Evolutionary conservation across 768 basidiomycete species (phyloP), one percentile per base, ranked within the genome.

Genomic region (Russula virescens): DNA sequence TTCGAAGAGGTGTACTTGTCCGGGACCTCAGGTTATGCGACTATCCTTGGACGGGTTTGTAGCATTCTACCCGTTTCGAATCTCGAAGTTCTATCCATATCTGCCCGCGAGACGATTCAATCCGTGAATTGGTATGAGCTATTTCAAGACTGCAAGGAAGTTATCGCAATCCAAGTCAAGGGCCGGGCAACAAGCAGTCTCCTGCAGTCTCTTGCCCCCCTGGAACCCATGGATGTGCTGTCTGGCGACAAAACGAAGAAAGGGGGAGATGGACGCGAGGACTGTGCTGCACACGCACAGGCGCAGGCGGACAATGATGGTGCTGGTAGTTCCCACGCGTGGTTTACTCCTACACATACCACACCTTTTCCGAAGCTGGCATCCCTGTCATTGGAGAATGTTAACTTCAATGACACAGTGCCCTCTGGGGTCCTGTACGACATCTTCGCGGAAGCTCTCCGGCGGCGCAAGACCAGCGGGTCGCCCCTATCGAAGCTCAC

Each of bases 31-130:
- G 34, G 34, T 35, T 10, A 28, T 10, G 21, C 10, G 31, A n/a
- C 53, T n/a, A 48, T 46, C 21, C 34, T 58, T 23, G 35, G 31
- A 43, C 34, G 28, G 1, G 55, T 13, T n/a, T n/a, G n/a, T n/a
- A n/a, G n/a, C n/a, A n/a, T n/a, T n/a, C n/a, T n/a, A n/a, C n/a
- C n/a, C n/a, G 46, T 63, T 8, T 21, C 45, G 13, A 45, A 58
- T 2, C 6, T 63, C 21, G 35, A 53, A 34, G 47, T 52, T 23
- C 61, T 62, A 25, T 62, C 50, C 28, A 21, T 62, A 14, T 52
- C 3, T 10, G 25, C 50, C 25, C 16, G 28, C 19, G n/a, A 58
- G 13, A 28, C 10, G 3, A 3, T 19, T 25, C 23, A 23, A 23
- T n/a, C n/a, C n/a, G n/a, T n/a, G n/a, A n/a, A n/a, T n/a, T n/a